Conservation (phyloP, 139 green algal species). For the Spirogloea muscicola region DNA sequence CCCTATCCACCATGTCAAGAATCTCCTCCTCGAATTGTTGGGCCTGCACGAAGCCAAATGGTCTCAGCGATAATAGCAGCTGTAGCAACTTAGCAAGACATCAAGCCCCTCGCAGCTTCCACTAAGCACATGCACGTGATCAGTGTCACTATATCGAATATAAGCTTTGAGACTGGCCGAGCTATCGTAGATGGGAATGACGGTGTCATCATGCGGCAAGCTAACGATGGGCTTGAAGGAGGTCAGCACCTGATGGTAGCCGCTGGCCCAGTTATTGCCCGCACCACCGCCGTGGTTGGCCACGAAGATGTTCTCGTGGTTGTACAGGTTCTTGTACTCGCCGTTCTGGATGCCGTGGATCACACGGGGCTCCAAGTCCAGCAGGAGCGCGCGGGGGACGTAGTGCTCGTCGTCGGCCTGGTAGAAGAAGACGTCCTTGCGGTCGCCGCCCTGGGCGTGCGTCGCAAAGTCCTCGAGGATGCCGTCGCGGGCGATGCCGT, state of each 20-base stretch:
- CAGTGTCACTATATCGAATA: no score
- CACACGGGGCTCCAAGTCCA: slow-evolving; percentile 96
- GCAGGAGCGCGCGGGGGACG: slow-evolving; percentile 86
- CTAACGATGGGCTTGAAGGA: no score
- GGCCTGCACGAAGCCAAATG: no score
- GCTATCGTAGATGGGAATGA: no score
- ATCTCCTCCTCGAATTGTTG: slow-evolving; percentile 82
- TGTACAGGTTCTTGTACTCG: slow-evolving; percentile 94
- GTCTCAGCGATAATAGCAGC: no score
- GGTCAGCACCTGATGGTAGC: slow-evolving; percentile 91
- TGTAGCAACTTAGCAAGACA: no score
- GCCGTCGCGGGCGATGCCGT: slow-evolving; percentile 95
- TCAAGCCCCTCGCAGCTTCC: no score
- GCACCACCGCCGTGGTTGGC: slow-evolving; percentile 89
- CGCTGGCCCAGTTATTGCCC: slow-evolving; percentile 98
- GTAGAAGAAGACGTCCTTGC: slow-evolving; percentile 99
- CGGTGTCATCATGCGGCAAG: no score
- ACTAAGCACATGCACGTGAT: no score
- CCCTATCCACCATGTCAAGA: slow-evolving; percentile 98
- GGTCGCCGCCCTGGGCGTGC: no score
- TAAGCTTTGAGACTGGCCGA: no score
- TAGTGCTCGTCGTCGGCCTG: slow-evolving; percentile 99
- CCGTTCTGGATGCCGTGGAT: slow-evolving; percentile 95
- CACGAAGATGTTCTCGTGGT: slow-evolving; percentile 97
- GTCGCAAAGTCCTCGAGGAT: slow-evolving; percentile 70